A percentile compares a stretch with the other conserved stretches of the same genome.
Conservation (phyloP, 768 basidiomycete genomes). For the Pleurotus pulmonarius region DNA sequence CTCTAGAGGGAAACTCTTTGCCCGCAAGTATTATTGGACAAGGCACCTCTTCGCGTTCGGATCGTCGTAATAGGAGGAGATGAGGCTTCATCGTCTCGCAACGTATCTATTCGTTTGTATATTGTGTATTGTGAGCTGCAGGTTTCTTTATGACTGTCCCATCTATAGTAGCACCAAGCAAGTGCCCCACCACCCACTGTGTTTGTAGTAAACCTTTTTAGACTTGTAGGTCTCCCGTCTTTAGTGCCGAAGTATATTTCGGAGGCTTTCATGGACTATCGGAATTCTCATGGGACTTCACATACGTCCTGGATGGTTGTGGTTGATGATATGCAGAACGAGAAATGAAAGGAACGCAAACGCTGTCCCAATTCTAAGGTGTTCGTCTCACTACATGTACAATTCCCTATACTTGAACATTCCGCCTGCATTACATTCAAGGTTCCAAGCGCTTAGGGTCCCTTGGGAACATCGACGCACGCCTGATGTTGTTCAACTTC, state of each 20-base stretch:
- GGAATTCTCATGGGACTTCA: neutral
- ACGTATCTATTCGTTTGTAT: slow-evolving; percentile 21
- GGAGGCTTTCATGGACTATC: too few relatives aligned
- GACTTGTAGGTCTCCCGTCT: neutral
- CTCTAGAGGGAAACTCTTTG: slow-evolving; percentile 70
- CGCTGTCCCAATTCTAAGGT: too few relatives aligned
- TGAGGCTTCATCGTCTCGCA: slow-evolving; percentile 19
- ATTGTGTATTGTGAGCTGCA: slow-evolving; percentile 15
- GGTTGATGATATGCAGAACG: too few relatives aligned
- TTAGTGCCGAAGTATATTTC: too few relatives aligned
- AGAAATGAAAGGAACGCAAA: too few relatives aligned
- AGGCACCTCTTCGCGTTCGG: slow-evolving; percentile 40
- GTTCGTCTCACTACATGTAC: neutral
- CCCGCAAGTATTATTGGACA: slow-evolving; percentile 59
- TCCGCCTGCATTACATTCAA: slow-evolving; percentile 27
- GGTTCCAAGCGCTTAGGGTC: slow-evolving; percentile 95
- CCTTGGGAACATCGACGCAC: slow-evolving; percentile 92
- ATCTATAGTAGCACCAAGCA: slow-evolving; percentile 5
- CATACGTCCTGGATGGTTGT: neutral
- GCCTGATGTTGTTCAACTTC: slow-evolving; percentile 92
- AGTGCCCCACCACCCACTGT: neutral
- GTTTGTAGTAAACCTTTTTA: slow-evolving; percentile 9
- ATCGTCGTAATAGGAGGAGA: slow-evolving; percentile 57
- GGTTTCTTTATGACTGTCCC: neutral
- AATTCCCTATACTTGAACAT: neutral